Base-by-base conservation (phyloP, 2,329 filamentous ascomycete species). In the Penicillium sp. region DNA sequence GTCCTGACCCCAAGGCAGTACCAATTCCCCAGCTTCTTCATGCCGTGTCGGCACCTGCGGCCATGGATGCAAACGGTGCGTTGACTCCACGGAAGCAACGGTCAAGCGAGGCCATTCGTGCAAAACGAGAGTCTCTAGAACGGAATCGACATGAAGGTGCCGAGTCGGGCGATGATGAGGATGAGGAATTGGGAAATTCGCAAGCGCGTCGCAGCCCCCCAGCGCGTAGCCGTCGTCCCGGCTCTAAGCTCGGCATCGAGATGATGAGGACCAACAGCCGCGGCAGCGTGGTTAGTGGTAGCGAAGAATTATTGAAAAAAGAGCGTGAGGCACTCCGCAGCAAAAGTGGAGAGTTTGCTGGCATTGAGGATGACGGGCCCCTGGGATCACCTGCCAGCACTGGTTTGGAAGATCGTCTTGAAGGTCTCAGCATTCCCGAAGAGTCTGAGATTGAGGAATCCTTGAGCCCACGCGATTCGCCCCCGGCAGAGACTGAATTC, bases 251-350 rank as follows among this genome's bases (percentile, higher is more conserved):
- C 2, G 88, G 88, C 1, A 92, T 88, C 33, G 90, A 96, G 63
- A 95, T 96, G 90, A 90, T 95, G 86, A 80, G 90, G 32, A 93
- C 90, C 13, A 94, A 95, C 61, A 95, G 87, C 57, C 84, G 90
- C 53, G 90, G 93, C 32, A 95, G 89, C 56, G 77, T 85, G 20
- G 68, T 71, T 25, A 70, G 67, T 37, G 66, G 63, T 34, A 61
- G 60, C 33, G 68, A 70, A 30, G 67, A 70, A 23, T 44, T 59
- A 6, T 40, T 63, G 23, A 56, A 53, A 32, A 59, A 53, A 42
- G 62, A 58, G 45, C 58, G 52, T 28, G 63, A 65, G 23, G 51
- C 58, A 9, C 41, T 64, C 38, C 55, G 57, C 20, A 49, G 43
- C 30, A 45, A 41, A 28, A 44, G 44, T 30, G 49, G 40, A 16